Evolutionary conservation across 495 filamentous ascomycete species (phyloP).

Genomic region (Penicillium subrubescens): DNA sequence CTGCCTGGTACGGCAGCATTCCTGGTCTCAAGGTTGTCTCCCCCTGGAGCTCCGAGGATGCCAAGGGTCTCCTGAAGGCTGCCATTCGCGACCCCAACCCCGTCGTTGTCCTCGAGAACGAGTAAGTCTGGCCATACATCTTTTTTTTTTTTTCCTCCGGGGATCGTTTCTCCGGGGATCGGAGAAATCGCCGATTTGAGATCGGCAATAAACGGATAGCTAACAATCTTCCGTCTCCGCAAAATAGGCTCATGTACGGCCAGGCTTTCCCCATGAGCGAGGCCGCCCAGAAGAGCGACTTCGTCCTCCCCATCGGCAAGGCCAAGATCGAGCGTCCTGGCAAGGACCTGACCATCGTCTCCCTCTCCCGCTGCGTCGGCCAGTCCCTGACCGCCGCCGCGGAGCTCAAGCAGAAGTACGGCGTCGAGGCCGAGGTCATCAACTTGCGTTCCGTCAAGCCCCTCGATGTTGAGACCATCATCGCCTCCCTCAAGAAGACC

Average conservation of each 20-base stretch:
- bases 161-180: not conserved
- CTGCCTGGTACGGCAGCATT: constrained; percentile 97
- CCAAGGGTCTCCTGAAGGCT: constrained; percentile 96
- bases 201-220: constrained; percentile 14
- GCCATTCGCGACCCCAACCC: constrained; percentile 98
- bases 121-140: constrained; percentile 52
- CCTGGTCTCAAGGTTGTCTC: constrained; percentile 95
- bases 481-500: constrained; percentile 98
- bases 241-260: constrained; percentile 79
- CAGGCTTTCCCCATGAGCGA: constrained; percentile 93
- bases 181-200: not conserved
- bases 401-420: constrained; percentile 90
- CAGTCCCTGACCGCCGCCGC: constrained; percentile 88
- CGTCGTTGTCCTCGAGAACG: constrained; percentile 93
- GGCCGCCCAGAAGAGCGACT: constrained; percentile 91
- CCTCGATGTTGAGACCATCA: constrained; percentile 89
- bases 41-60: constrained; percentile 95
- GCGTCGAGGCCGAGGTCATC: constrained; percentile 93
- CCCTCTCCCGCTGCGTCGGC: constrained; percentile 91
- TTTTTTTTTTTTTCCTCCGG: not conserved
- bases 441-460: constrained; percentile 98
- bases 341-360: constrained; percentile 94
- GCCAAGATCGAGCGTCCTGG: constrained; percentile 96
- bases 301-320: constrained; percentile 95
- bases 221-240: constrained; percentile 14